These are phyloP conservation scores for Fragilaria crotonensis DNA, from an alignment of 108 stramenopile genomes.

Conservation along the genomic window DNA sequence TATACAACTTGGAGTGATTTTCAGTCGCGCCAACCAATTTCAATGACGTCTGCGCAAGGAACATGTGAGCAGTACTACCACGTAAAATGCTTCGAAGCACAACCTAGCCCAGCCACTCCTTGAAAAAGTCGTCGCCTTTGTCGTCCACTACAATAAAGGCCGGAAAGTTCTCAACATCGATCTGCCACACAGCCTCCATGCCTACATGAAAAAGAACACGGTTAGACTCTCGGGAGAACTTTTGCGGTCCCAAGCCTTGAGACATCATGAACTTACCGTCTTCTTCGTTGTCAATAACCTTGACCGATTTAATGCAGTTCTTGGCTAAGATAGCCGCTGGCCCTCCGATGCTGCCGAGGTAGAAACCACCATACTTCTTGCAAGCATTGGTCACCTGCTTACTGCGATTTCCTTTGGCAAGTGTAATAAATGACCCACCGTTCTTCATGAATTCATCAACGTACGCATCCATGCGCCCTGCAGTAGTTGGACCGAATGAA, in stretches of 20 bases:
- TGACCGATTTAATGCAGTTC: constrained; percentile 93
- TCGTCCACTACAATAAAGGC: constrained; percentile 97
- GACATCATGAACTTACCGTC: constrained; percentile 31
- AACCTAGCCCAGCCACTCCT: constrained; percentile 84
- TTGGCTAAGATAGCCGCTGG: constrained; percentile 95
- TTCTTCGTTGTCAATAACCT: constrained; percentile 94
- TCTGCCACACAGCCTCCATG: constrained; percentile 98
- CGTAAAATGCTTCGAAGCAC: too few species aligned
- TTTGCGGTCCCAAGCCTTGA: neutral
- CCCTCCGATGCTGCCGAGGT: constrained; percentile 93
- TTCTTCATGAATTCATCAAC: constrained; percentile 89
- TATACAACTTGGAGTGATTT: too few species aligned
- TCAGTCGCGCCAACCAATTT: too few species aligned
- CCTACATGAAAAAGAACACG: constrained; percentile 10
- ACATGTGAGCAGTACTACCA: too few species aligned
- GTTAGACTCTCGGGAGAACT: neutral
- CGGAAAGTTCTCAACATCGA: constrained; percentile 93
- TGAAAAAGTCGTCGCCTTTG: constrained; percentile 95
- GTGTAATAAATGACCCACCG: constrained; percentile 87
- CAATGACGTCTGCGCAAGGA: too few species aligned
- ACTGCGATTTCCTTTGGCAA: constrained; percentile 94
- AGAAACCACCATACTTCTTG: constrained; percentile 95
- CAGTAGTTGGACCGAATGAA: constrained; percentile 94
- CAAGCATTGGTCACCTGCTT: constrained; percentile 91
- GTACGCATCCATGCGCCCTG: constrained; percentile 97